Evolutionary conservation across 2,329 filamentous ascomycete species (phyloP).

Genomic region (Grosmannia clavigera): DNA sequence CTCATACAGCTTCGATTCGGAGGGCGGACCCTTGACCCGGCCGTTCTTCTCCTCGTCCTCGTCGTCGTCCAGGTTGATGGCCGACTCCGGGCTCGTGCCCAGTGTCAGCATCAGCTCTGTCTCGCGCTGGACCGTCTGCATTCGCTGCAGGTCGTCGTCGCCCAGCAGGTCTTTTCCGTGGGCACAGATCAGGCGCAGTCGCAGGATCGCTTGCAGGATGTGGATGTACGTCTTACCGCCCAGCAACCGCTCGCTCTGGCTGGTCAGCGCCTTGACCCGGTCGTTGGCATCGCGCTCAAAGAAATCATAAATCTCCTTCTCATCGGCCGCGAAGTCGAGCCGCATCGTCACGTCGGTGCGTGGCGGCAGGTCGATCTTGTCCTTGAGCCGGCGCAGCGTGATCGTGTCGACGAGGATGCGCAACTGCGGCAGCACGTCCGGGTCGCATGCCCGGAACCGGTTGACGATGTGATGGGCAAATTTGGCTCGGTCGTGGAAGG

Average conservation of each 20-base stretch:
- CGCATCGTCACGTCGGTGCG: constrained; percentile 60
- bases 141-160: constrained; percentile 64
- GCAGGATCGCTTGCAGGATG: constrained; percentile 81
- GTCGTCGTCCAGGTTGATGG: constrained; percentile 80
- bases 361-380: constrained; percentile 72
- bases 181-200: constrained; percentile 80
- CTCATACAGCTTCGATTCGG: constrained; percentile 66
- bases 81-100: constrained; percentile 69
- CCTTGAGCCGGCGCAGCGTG: constrained; percentile 80
- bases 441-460: constrained; percentile 79
- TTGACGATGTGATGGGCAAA: constrained; percentile 72
- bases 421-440: constrained; percentile 71
- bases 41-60: constrained; percentile 36
- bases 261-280: constrained; percentile 63
- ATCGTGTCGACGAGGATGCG: constrained; percentile 89
- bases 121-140: constrained; percentile 50
- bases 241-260: constrained; percentile 51
- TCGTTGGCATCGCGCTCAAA: constrained; percentile 73
- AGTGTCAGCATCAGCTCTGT: constrained; percentile 71
- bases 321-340: constrained; percentile 64
- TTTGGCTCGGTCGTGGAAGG: constrained; percentile 65
- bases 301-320: constrained; percentile 67
- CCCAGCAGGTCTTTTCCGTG: constrained; percentile 87
- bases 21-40: constrained; percentile 41
- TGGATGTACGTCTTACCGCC: constrained; percentile 87